Evolutionary conservation across 2,329 filamentous ascomycete species (phyloP).

Genomic region (Alternaria sp.): DNA sequence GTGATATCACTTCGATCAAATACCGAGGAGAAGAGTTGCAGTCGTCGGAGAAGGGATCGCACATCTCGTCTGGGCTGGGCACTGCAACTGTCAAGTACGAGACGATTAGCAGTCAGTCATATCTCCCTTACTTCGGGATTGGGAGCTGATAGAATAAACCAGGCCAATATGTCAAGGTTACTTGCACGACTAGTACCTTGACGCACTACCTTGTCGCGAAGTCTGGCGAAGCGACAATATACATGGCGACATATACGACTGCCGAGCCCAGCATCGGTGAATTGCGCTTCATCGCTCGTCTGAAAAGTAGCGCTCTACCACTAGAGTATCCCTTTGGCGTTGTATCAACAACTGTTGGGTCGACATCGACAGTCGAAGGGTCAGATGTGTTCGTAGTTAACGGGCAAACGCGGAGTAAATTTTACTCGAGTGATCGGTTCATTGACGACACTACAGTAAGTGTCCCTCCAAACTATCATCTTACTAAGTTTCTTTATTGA

Average conservation of each 20-base stretch:
- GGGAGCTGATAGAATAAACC: neutral
- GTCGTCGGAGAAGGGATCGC: constrained; percentile 61
- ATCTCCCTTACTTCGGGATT: neutral
- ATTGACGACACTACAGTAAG: neutral
- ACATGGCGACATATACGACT: constrained; percentile 66
- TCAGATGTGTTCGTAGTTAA: constrained; percentile 63
- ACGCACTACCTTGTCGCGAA: constrained; percentile 71
- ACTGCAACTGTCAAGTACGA: constrained; percentile 62
- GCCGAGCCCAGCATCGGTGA: constrained; percentile 57
- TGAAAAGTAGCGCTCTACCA: constrained; percentile 57
- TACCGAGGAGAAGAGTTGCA: constrained; percentile 69
- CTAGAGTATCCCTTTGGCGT: constrained; percentile 49
- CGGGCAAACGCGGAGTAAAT: constrained; percentile 73
- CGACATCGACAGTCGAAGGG: constrained; percentile 64
- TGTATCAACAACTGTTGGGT: constrained; percentile 64
- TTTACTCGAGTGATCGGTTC: constrained; percentile 52
- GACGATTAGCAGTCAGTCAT: constrained; percentile 40
- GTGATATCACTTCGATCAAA: constrained; percentile 71
- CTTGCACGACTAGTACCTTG: constrained; percentile 66
- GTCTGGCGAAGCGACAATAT: constrained; percentile 68
- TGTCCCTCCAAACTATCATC: neutral
- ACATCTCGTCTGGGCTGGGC: constrained; percentile 68
- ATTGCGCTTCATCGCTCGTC: constrained; percentile 70
- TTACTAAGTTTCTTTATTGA: constrained; percentile 53
- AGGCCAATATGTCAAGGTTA: constrained; percentile 66